A percentile compares a stretch with the other conserved stretches of the same genome.
phyloP scores from a whole-genome alignment of 2,329 filamentous ascomycete species.

The Alternaria burnsii region DNA sequence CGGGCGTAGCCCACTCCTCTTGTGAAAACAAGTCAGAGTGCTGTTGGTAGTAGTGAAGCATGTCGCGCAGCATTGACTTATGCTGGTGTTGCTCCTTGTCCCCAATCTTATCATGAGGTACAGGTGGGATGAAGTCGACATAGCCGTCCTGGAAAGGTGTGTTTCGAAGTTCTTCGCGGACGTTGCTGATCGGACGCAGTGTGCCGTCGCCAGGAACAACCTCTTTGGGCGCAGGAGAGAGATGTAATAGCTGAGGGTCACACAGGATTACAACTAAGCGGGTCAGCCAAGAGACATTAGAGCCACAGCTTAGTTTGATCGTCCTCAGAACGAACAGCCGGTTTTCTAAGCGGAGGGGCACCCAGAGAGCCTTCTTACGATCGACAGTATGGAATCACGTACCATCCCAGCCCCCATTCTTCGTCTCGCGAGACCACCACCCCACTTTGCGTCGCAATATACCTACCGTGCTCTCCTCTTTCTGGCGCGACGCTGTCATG shows the following conservation, averaged over 20 bases:
- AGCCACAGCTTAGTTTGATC: neutral
- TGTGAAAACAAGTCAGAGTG: slow-evolving; percentile 28
- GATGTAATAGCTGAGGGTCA: slow-evolving; percentile 38
- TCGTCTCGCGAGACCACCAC: slow-evolving; percentile 40
- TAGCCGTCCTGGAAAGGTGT: slow-evolving; percentile 44
- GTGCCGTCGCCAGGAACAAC: slow-evolving; percentile 7
- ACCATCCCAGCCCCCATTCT: slow-evolving; percentile 45
- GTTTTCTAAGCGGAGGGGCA: no score
- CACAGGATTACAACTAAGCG: slow-evolving; percentile 42
- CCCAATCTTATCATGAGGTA: slow-evolving; percentile 1
- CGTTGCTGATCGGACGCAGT: slow-evolving; percentile 9
- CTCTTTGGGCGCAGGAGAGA: slow-evolving; percentile 25
- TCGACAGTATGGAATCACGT: slow-evolving; percentile 5
- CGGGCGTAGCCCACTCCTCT: slow-evolving; percentile 33
- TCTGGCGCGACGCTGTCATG: slow-evolving; percentile 40
- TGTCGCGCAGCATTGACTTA: slow-evolving; percentile 38
- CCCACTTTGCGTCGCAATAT: slow-evolving; percentile 43
- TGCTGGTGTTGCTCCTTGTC: slow-evolving; percentile 30
- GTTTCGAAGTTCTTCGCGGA: slow-evolving; percentile 22
- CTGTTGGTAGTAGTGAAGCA: slow-evolving; percentile 39
- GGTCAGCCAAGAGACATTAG: neutral
- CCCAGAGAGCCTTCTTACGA: neutral
- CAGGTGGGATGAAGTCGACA: slow-evolving; percentile 37
- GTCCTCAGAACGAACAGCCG: neutral
- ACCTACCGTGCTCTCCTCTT: slow-evolving; percentile 37